Evolutionary conservation across 495 filamentous ascomycete species (phyloP).

Genomic region (Talaromyces adpressus): DNA sequence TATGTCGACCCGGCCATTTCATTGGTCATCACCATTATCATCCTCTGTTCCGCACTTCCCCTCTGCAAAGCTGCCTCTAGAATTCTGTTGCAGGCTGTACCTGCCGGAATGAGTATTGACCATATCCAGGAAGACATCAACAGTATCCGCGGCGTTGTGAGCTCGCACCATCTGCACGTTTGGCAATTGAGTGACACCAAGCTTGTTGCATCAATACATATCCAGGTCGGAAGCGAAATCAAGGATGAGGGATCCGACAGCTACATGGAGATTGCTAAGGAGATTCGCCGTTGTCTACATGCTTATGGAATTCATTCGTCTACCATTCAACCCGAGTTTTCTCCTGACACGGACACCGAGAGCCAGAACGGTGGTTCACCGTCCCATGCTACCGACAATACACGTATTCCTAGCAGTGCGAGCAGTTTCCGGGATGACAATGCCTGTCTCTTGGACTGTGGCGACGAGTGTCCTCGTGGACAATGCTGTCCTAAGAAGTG

Average conservation of each 20-base stretch:
- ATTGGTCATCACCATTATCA: conserved; percentile 93
- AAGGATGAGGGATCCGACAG: conserved; percentile 62
- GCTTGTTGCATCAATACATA: conserved; percentile 83
- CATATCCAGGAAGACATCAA: conserved; percentile 91
- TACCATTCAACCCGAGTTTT: conserved; percentile 96
- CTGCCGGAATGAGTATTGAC: conserved; percentile 75
- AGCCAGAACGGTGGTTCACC: conserved; percentile 24
- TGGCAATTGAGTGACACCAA: conserved; percentile 96
- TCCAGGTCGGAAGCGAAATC: conserved; percentile 75
- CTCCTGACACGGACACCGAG: conserved; percentile 51
- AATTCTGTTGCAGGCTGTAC: conserved; percentile 89
- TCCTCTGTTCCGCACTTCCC: conserved; percentile 82
- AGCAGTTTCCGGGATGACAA: conserved; percentile 48
- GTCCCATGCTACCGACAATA: conserved; percentile 19
- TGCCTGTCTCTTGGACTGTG: conserved; percentile 77
- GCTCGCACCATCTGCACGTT: conserved; percentile 92
- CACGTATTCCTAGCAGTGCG: conserved; percentile 33
- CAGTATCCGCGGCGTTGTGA: conserved; percentile 70
- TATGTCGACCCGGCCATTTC: conserved; percentile 93
- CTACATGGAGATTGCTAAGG: conserved; percentile 83
- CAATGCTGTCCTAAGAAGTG: conserved; percentile 60
- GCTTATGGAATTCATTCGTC: conserved; percentile 96
- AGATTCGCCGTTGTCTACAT: conserved; percentile 78
- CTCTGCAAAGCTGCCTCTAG: conserved; percentile 90
- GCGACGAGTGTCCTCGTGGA: conserved; percentile 67